Evolutionary conservation across 2,329 filamentous ascomycete species (phyloP).

Genomic region (Fonsecaea monophora): DNA sequence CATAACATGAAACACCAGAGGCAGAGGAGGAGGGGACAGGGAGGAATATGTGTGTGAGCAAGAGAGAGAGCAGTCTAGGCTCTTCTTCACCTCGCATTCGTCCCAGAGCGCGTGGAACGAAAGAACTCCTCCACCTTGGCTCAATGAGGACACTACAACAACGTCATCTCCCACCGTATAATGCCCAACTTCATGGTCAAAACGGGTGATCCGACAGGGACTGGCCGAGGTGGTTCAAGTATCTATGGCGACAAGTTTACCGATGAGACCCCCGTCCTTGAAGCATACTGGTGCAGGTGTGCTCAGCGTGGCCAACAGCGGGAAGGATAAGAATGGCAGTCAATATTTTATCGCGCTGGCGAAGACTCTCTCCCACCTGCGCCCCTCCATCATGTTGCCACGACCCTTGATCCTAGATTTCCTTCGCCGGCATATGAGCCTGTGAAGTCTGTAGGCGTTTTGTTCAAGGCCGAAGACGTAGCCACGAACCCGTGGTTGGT

Average conservation of each 20-base stretch:
- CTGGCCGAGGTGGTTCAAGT: slow-evolving; percentile 82
- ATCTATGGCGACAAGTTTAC: slow-evolving; percentile 95
- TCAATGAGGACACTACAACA: slow-evolving; percentile 85
- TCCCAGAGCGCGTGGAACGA: no score
- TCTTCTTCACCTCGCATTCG: no score
- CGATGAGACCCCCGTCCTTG: slow-evolving; percentile 80
- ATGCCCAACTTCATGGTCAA: slow-evolving; percentile 98
- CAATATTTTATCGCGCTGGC: slow-evolving; percentile 97
- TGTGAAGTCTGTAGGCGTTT: no score
- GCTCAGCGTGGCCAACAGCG: slow-evolving; percentile 95
- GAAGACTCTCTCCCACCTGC: no score
- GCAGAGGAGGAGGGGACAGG: no score
- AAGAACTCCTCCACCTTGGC: slow-evolving; percentile 84
- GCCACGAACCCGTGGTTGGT: slow-evolving; percentile 93
- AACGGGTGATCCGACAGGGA: slow-evolving; percentile 91
- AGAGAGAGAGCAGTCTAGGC: no score
- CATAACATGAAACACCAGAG: no score
- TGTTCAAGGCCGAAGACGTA: slow-evolving; percentile 54
- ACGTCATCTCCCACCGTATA: slow-evolving; percentile 86
- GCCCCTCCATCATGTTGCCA: no score
- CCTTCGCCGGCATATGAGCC: no score
- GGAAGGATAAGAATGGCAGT: slow-evolving; percentile 89
- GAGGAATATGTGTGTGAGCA: no score
- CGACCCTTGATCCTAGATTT: no score
- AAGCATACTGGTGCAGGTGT: slow-evolving; percentile 93